Base-by-base conservation (phyloP, 305 asterid species). In the Withania somnifera region DNA sequence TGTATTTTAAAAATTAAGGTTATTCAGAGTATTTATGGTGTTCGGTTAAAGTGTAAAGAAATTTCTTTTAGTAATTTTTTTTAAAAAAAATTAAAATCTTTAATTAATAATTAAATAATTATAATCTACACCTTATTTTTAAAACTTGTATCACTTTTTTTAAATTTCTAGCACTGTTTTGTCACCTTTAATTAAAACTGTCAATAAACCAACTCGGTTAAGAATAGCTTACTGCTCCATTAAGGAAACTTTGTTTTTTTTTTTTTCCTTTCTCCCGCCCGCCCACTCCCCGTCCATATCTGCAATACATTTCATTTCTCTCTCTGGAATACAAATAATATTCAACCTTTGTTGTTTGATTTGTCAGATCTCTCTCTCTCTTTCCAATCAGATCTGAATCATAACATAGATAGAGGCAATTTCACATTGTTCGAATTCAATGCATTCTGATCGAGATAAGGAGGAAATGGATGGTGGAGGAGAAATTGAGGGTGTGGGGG, bases 381-480 rank as follows among this genome's bases (percentile, higher is more conserved):
- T 54, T 7, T 54, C 30, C 17, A 11, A 45, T 80, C 50, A 51
- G 78, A 64, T 63, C 83, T 64, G 64, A 19, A 63, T 80, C 66
- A 22, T 53, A 4, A 9, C 6, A 53, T 15, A 26, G 11, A 80
- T 42, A 40, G 24, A 2, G 77, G 42, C 56, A 26, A 19, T 78
- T 54, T 2, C 34, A 30, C 40, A 24, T 76, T 76, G 26, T 28
- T 7, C 3, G 47, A 77, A 56, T 52, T 32, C 30, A 36, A 63
- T 47, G 78, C 45, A 58, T 56, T 79, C 82, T 58, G 63, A 45
- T 64, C 30, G 52, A 11, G 61, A 19, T 80, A 51, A 42, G 40
- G 28, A 42, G 34, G 83, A 47, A 15, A 80, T 80, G 83, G 77
- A 80, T 13, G 54, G 60, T 42, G 82, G 76, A 28, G 73, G 73